Percentiles rank a stretch among this genome's conserved stretches.
These are phyloP conservation scores for Actinomucor elegans DNA, from an alignment of 371 early-diverging fungal genomes.

Conservation along the genomic window DNA sequence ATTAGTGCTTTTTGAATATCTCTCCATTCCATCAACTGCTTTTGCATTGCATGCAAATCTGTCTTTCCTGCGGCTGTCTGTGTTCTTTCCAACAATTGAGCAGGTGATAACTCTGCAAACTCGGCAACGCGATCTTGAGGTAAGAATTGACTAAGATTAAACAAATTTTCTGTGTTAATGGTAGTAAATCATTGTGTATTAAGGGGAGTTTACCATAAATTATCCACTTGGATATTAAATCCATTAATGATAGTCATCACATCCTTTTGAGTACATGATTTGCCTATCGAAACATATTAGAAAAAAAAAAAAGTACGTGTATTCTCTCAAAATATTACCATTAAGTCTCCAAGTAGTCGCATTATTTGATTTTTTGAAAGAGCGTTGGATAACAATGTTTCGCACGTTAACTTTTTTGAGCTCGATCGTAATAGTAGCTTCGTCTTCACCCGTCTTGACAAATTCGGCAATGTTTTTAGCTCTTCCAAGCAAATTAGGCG, in stretches of 20 bases:
- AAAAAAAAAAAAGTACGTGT: neutral
- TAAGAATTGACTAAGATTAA: constrained; percentile 78
- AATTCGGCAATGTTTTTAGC: constrained; percentile 88
- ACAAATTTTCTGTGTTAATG: too few species aligned
- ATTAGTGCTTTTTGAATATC: constrained; percentile 58
- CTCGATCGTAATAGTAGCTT: constrained; percentile 80
- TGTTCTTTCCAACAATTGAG: constrained; percentile 78
- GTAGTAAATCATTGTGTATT: neutral
- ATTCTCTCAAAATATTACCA: too few species aligned
- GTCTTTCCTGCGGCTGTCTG: constrained; percentile 81
- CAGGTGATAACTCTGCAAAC: constrained; percentile 86
- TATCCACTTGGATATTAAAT: constrained; percentile 93
- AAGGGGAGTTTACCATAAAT: constrained; percentile 94
- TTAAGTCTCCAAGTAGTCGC: constrained; percentile 79
- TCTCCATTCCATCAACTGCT: constrained; percentile 62
- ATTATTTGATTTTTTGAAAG: constrained; percentile 69
- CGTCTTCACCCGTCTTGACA: constrained; percentile 86
- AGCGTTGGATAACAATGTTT: constrained; percentile 68
- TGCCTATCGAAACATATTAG: constrained; percentile 45
- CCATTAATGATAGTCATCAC: constrained; percentile 57
- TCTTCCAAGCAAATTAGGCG: constrained; percentile 80
- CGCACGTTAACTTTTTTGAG: constrained; percentile 53
- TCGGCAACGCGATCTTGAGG: constrained; percentile 95
- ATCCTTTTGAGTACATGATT: constrained; percentile 57
- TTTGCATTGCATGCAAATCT: constrained; percentile 66